Percentiles rank a stretch among this genome's conserved stretches.
Conservation (phyloP, 1,139 yeast genomes). For the Wickerhamomyces sp. region DNA sequence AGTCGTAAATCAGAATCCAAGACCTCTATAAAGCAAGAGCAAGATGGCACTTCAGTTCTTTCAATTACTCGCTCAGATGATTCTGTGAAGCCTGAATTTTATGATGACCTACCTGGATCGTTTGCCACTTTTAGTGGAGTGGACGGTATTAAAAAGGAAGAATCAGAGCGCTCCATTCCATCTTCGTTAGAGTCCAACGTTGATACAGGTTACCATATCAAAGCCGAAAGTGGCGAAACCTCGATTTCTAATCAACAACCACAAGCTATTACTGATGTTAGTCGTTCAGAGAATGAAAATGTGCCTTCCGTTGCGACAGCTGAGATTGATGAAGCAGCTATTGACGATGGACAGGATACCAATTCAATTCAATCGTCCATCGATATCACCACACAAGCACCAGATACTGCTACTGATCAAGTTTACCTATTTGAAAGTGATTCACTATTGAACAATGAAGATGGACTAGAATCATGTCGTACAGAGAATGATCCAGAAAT, state of each 20-base stretch:
- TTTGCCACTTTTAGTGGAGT: neutral
- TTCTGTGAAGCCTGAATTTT: neutral
- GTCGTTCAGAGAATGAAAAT: neutral
- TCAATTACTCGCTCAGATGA: too few species aligned
- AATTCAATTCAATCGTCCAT: neutral
- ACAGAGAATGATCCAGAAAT: conserved; percentile 20
- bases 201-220: neutral
- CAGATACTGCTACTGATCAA: neutral
- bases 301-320: neutral
- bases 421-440: neutral
- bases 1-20: conserved; percentile 5
- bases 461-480: conserved; percentile 17
- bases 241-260: neutral
- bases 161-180: neutral
- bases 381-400: neutral
- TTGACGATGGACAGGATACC: neutral
- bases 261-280: neutral
- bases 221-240: neutral
- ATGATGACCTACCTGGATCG: neutral
- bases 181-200: neutral
- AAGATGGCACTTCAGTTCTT: too few species aligned
- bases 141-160: neutral
- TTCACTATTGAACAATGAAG: conserved; percentile 4
- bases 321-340: conserved; percentile 1
- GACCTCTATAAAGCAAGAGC: too few species aligned